Evolutionary conservation across 1,139 yeast species (phyloP).

Genomic region (Meyerozyma guilliermondii): DNA sequence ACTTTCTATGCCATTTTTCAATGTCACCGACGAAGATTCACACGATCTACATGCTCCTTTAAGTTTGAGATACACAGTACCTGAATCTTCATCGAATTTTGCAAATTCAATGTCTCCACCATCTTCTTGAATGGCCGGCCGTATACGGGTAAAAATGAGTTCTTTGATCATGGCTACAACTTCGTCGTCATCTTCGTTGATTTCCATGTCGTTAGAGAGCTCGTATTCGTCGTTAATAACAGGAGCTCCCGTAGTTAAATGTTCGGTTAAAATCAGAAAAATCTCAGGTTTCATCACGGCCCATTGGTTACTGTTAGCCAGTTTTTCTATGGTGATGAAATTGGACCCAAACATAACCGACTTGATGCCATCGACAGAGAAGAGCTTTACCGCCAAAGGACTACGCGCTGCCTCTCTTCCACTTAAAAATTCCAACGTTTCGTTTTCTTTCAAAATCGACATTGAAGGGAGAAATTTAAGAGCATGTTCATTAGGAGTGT

Average conservation of each 20-base stretch:
- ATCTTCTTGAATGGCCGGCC: constrained; percentile 90
- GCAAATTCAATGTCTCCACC: constrained; percentile 82
- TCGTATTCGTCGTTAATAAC: constrained; percentile 30
- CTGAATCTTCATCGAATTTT: constrained; percentile 54
- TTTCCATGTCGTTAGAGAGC: constrained; percentile 32
- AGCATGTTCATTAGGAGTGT: constrained; percentile 47
- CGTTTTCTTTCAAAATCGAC: constrained; percentile 37
- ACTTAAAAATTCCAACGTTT: constrained; percentile 49
- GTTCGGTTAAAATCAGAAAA: constrained; percentile 79
- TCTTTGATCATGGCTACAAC: constrained; percentile 90
- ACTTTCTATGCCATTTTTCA: constrained; percentile 76
- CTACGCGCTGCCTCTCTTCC: constrained; percentile 54
- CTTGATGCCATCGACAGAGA: constrained; percentile 47
- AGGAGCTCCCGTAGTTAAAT: constrained; percentile 70
- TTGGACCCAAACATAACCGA: constrained; percentile 52
- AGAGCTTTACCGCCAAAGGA: constrained; percentile 50
- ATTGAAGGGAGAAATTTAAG: constrained; percentile 43
- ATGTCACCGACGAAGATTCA: constrained; percentile 69
- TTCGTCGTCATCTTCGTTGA: constrained; percentile 63
- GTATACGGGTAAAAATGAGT: constrained; percentile 83
- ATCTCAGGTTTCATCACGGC: constrained; percentile 81
- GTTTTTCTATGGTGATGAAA: constrained; percentile 83
- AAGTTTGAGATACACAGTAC: constrained; percentile 60
- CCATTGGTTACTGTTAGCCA: constrained; percentile 54
- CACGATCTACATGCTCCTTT: constrained; percentile 82